Evolutionary conservation across 208 protist genomes (phyloP), one percentile per base, ranked within the genome.

Genomic region (Wallacemonas collosoma): DNA sequence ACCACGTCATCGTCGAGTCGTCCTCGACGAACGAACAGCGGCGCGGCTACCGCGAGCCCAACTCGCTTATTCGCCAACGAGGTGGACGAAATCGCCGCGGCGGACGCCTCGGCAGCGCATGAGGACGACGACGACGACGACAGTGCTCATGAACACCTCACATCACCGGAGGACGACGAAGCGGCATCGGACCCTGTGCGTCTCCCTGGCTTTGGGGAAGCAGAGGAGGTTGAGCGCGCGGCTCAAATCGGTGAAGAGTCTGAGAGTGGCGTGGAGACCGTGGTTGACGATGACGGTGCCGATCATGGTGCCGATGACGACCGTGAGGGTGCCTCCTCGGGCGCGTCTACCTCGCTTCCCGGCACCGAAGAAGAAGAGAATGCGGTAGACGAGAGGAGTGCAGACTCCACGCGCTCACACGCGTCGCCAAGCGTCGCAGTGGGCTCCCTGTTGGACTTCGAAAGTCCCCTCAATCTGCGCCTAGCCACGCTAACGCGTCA

Each of bases 381-480:
- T 63, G 61, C 5, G 7, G 43, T 8, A 35, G 53, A 51, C 12
- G 26, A 65, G n/a, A 15, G 55, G 17, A 14, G 7, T 11, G 44
- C 5, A 53, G 63, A 17, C 50, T 54, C 50, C 44, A 44, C 15
- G 26, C 39, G 35, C 63, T 58, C 53, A n/a, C 26, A 8, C 53
- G 50, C 64, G 17, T 57, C 72, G 3, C 51, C 35, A 3, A 55
- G 48, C 51, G 73, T 79, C 11, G 67, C 56, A 17, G 72, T 90
- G 12, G 86, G 82, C 17, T 84, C 82, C 12, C 73, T 93, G 8
- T 71, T 93, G 1, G 86, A 93, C 68, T 82, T 91, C 43, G 92
- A 96, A 73, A 89, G 82, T 50, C 83, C 92, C 43, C 79, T 96
- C 35, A 96, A 96, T 69, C 89, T 96, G 8, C 89, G 92, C 12